Evolutionary conservation across 176 grass and related monocot species (phyloP).

Genomic region (Secale cereale): DNA sequence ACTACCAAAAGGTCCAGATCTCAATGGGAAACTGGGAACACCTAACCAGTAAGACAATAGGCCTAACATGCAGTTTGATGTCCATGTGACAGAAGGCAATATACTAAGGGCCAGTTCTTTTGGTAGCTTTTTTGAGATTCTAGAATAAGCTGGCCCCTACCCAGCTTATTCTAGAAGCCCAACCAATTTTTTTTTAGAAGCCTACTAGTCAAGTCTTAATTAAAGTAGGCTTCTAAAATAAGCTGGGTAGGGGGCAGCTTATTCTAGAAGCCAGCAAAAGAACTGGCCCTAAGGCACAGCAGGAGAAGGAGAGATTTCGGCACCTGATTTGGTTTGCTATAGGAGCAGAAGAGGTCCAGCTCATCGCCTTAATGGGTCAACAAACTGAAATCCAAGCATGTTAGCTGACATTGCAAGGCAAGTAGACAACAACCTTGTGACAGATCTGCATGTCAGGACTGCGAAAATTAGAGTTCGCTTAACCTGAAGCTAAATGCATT

Average conservation of each 20-base stretch:
- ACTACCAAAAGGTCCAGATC: neutral
- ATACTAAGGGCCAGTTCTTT: too few relatives aligned
- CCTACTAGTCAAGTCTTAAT: too few relatives aligned
- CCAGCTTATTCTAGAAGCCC: too few relatives aligned
- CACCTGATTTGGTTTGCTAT: neutral
- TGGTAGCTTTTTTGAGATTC: too few relatives aligned
- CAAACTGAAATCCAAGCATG: constrained; percentile 11
- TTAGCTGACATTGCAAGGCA: constrained; percentile 22
- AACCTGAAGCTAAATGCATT: constrained; percentile 8
- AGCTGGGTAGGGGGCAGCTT: too few relatives aligned
- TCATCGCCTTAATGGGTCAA: constrained; percentile 28
- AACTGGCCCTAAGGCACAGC: too few relatives aligned
- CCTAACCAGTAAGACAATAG: constrained; percentile 22
- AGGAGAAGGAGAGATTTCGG: too few relatives aligned
- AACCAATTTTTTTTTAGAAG: too few relatives aligned
- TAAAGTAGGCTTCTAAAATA: too few relatives aligned
- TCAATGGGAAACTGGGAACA: neutral
- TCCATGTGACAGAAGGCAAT: constrained; percentile 16
- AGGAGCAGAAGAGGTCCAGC: constrained; percentile 5
- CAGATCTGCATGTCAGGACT: neutral
- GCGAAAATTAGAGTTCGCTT: neutral
- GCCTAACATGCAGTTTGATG: constrained; percentile 34
- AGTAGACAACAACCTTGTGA: constrained; percentile 8
- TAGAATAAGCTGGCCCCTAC: too few relatives aligned
- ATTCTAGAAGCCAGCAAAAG: too few relatives aligned